Evolutionary conservation across 495 filamentous ascomycete genomes (phyloP), one percentile per base, ranked within the genome.

Genomic region (Lophiotrema nucula): DNA sequence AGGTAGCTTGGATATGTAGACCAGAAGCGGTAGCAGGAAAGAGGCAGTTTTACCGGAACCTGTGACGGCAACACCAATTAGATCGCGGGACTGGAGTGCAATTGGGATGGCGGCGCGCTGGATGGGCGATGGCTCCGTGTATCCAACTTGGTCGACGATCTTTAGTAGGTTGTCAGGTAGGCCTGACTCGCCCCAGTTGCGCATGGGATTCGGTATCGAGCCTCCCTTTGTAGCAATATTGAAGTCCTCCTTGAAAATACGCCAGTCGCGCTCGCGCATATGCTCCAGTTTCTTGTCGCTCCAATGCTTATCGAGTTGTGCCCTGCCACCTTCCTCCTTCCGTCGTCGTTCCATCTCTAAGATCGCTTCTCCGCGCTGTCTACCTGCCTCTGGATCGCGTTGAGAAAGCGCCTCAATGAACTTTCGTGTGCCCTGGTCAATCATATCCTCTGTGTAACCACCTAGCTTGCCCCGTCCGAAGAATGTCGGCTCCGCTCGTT

Each of bases 241-340:
- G 77, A 96, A 97, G 69, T 99, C 93, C 74, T 97, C 95, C 76
- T 97, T 97, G 81, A 99, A 96, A 63, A 99, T 97, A 68, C 93
- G 88, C 95, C 95, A 99, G 70, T 99, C 93, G 67, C 93, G 80
- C 76, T 97, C 92, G 61, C 90, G 89, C 93, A 99, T 99, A 65
- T 93, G 87, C 15, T 93, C 89, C 65, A 99, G 72, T 56, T 79
- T 85, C 83, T 99, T 99, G 73, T 97, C 91, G 43, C 89, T 95
- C 95, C 95, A 99, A 72, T 99, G 95, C 75, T 93, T 93, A 62
- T 90, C 88, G 8, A 89, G 70, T 61, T 81, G 79, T 64, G 79
- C 85, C 46, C 86, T 76, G 5, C 86, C 83, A 43, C 87, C 79
- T 55, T 90, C 89, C 64, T 95, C 90, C 60, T 84, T 84, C 50